Conservation (phyloP, 106 monocot species). For the Hemerocallis citrina region DNA sequence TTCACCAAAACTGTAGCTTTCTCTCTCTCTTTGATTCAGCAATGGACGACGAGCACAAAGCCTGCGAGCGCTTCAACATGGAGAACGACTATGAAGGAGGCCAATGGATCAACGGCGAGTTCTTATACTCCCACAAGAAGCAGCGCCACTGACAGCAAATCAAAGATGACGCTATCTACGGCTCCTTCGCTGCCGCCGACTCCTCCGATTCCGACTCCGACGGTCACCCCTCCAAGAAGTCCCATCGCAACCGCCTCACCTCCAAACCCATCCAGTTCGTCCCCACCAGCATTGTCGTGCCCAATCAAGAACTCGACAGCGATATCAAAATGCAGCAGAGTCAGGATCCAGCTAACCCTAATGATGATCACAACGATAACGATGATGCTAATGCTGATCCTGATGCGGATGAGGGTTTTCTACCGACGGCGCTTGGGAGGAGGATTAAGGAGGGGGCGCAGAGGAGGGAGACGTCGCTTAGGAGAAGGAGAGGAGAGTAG, state of each 20-base stretch:
- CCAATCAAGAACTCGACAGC: constrained; percentile 36
- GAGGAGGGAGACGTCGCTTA: constrained; percentile 22
- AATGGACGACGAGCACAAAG: constrained; percentile 47
- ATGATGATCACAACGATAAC: constrained; percentile 3
- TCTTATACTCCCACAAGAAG: constrained; percentile 39
- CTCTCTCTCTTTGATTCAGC: too few relatives aligned
- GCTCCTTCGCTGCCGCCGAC: constrained; percentile 29
- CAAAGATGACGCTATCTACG: constrained; percentile 52
- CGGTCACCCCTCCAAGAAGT: constrained; percentile 21
- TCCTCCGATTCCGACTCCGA: constrained; percentile 37
- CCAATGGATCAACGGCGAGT: constrained; percentile 48
- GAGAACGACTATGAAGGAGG: constrained; percentile 59
- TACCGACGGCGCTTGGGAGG: constrained; percentile 67
- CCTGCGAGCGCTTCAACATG: constrained; percentile 48
- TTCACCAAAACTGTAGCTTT: too few relatives aligned
- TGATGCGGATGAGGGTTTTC: too few relatives aligned
- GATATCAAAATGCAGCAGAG: background rate
- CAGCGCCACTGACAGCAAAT: constrained; percentile 34
- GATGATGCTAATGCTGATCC: constrained; percentile 12
- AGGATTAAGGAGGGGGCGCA: constrained; percentile 50
- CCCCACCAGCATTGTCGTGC: constrained; percentile 67
- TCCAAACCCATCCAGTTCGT: constrained; percentile 69
- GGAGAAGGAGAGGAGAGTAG: constrained; percentile 48
- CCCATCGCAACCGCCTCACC: constrained; percentile 37
- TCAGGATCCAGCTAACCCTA: background rate